These are phyloP conservation scores for Pseudogymnoascus sp. DNA, from an alignment of 2,329 filamentous ascomycete species.

Conservation along the genomic window DNA sequence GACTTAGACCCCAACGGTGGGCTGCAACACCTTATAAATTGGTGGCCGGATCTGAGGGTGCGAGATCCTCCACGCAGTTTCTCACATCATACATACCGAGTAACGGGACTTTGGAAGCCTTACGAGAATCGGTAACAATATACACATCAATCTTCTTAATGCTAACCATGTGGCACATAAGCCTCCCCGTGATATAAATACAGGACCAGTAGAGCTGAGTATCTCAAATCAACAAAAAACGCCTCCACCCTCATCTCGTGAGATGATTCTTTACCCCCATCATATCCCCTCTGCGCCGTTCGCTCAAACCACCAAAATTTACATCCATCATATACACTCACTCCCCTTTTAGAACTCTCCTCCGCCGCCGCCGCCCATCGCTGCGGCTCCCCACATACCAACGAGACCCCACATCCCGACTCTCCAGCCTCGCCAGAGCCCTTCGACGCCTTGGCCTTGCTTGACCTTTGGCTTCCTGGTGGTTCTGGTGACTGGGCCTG, in stretches of 20 bases:
- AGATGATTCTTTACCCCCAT: not conserved
- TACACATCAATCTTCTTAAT: not conserved
- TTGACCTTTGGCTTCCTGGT: constrained; percentile 11
- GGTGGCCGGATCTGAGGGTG: too few relatives aligned
- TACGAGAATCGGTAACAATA: not conserved
- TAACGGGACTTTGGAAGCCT: not conserved
- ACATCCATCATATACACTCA: not conserved
- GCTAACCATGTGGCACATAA: not conserved
- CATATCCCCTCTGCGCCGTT: not conserved
- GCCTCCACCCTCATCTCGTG: not conserved
- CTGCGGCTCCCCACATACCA: constrained; percentile 37
- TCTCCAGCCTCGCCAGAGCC: constrained; percentile 49
- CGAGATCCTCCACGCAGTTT: too few relatives aligned
- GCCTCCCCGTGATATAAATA: not conserved
- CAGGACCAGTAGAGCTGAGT: not conserved
- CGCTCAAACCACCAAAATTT: constrained; percentile 7
- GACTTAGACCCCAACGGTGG: too few relatives aligned
- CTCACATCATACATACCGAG: not conserved
- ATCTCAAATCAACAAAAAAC: constrained; percentile 2
- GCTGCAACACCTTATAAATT: too few relatives aligned
- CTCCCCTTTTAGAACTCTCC: constrained; percentile 22
- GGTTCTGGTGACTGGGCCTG: not conserved
- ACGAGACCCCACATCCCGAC: constrained; percentile 47
- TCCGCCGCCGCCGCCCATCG: constrained; percentile 23
- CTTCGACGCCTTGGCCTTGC: constrained; percentile 45